These are phyloP conservation scores for Plectosphaerella sp. DNA, from an alignment of 2,329 filamentous ascomycete genomes.

Conservation along the genomic window DNA sequence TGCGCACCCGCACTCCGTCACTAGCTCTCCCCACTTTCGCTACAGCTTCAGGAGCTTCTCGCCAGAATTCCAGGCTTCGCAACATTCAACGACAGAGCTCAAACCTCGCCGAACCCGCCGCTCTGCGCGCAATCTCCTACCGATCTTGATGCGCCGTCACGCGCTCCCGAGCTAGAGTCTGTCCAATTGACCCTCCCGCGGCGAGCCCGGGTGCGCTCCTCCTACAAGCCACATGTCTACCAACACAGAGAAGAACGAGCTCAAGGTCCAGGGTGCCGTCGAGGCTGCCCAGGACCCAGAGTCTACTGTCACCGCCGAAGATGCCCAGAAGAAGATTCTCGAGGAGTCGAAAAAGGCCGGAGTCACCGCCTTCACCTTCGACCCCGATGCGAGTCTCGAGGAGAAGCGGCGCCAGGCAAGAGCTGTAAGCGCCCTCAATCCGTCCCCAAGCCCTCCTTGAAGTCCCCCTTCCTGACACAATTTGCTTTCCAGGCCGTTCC, in stretches of 20 bases:
- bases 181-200: conserved; percentile 7
- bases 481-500: conserved; percentile 49
- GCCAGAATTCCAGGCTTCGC: neutral
- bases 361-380: conserved; percentile 75
- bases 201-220: conserved; percentile 3
- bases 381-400: conserved; percentile 77
- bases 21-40: conserved; percentile 1
- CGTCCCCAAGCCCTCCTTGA: no score
- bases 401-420: conserved; percentile 78
- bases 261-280: conserved; percentile 76
- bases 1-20: conserved; percentile 2
- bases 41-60: neutral
- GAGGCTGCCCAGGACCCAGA: conserved; percentile 72
- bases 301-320: conserved; percentile 61
- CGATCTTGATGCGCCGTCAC: conserved; percentile 9
- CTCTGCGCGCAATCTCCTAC: conserved; percentile 2
- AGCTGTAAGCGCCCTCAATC: conserved; percentile 54
- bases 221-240: conserved; percentile 17
- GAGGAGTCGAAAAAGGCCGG: conserved; percentile 73
- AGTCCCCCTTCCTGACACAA: conserved; percentile 7
- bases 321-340: conserved; percentile 69
- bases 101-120: neutral
- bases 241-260: conserved; percentile 46
- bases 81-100: neutral
- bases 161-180: conserved; percentile 4